Conservation (phyloP, 139 green algal genomes). For the Spirogloea muscicola region DNA sequence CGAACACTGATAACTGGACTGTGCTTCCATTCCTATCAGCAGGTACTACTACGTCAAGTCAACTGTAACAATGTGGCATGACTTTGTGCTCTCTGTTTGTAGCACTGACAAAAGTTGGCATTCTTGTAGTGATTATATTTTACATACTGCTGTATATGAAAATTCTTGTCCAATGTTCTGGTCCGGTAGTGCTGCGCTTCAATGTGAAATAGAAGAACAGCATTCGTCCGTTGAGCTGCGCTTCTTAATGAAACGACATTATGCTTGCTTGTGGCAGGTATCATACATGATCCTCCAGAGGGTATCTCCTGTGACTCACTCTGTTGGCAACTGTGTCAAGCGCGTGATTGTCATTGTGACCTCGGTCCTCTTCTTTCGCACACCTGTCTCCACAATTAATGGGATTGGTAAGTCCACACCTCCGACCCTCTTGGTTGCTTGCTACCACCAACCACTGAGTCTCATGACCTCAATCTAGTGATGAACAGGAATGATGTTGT, state of each 20-base stretch:
- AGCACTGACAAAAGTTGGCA: too few species aligned
- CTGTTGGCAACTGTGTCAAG: constrained; percentile 98
- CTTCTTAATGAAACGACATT: too few species aligned
- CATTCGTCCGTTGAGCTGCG: too few species aligned
- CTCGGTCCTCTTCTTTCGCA: constrained; percentile 83
- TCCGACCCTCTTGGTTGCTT: neutral
- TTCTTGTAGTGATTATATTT: too few species aligned
- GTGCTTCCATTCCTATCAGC: constrained; percentile 96
- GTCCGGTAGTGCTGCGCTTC: too few species aligned
- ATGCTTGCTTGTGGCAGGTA: constrained; percentile 38
- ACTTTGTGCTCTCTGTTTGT: too few species aligned
- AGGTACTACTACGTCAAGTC: too few species aligned
- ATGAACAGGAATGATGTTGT: neutral
- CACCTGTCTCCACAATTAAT: constrained; percentile 70
- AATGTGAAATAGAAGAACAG: too few species aligned
- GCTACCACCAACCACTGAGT: neutral
- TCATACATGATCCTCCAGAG: constrained; percentile 78
- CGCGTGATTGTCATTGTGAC: constrained; percentile 89
- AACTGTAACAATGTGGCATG: too few species aligned
- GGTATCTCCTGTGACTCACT: constrained; percentile 93
- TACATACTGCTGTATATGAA: too few species aligned
- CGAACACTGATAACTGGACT: constrained; percentile 64
- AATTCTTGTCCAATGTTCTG: too few species aligned
- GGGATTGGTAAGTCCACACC: neutral
- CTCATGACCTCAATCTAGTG: neutral